These are phyloP conservation scores for Penicillium sp. DNA, from an alignment of 2,329 filamentous ascomycete genomes.

Conservation along the genomic window DNA sequence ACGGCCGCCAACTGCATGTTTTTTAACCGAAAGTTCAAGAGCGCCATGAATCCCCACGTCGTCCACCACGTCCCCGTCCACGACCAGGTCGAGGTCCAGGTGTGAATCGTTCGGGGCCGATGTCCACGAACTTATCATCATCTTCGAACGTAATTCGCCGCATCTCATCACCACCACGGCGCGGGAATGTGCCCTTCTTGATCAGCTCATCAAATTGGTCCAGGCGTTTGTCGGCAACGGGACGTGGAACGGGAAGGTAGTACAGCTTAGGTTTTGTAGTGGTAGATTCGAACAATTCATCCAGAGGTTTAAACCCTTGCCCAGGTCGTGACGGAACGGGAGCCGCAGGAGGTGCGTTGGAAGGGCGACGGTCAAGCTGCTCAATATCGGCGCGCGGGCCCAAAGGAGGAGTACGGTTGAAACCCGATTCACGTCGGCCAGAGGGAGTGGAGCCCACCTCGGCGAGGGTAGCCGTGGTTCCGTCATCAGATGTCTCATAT, in stretches of 20 bases:
- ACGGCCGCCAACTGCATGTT: not conserved
- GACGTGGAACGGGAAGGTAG: conserved; percentile 63
- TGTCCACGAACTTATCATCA: conserved; percentile 64
- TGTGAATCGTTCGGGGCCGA: conserved; percentile 58
- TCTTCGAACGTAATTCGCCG: conserved; percentile 73
- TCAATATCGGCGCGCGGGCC: conserved; percentile 26
- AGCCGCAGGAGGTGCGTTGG: conserved; percentile 21
- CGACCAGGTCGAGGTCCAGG: conserved; percentile 41
- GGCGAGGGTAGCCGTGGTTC: conserved; percentile 57
- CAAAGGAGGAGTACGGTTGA: conserved; percentile 30
- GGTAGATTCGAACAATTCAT: conserved; percentile 61
- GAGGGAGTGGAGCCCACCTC: conserved; percentile 42
- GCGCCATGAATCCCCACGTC: conserved; percentile 26
- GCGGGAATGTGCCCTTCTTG: conserved; percentile 38
- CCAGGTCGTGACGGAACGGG: conserved; percentile 26
- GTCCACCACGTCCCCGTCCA: conserved; percentile 35
- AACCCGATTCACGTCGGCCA: conserved; percentile 28
- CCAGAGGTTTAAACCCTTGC: conserved; percentile 55
- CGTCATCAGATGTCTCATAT: conserved; percentile 61
- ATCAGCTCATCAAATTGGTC: conserved; percentile 54
- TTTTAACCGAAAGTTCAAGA: conserved; percentile 18
- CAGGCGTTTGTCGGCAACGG: conserved; percentile 64
- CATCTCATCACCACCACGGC: conserved; percentile 52
- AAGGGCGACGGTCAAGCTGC: conserved; percentile 26
- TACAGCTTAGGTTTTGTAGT: conserved; percentile 63